These are phyloP conservation scores for Paxillus rubicundulus DNA, from an alignment of 768 basidiomycete genomes.

Conservation along the genomic window DNA sequence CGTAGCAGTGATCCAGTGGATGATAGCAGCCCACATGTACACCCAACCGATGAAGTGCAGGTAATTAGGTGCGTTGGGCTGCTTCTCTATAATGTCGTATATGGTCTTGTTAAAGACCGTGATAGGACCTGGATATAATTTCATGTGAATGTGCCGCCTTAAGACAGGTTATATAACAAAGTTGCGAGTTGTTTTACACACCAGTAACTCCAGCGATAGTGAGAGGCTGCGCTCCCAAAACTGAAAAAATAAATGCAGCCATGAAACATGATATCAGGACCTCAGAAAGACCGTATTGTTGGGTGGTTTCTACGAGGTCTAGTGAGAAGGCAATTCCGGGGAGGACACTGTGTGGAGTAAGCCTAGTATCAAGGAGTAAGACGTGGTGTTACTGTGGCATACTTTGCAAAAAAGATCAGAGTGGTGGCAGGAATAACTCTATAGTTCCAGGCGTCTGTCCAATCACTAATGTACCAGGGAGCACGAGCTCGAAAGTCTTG, in stretches of 20 bases:
- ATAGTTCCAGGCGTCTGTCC: slow-evolving; percentile 92
- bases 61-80: slow-evolving; percentile 64
- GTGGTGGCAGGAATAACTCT: slow-evolving; percentile 84
- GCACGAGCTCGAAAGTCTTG: slow-evolving; percentile 66
- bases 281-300: slow-evolving; percentile 87
- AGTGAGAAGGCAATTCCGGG: slow-evolving; percentile 91
- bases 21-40: slow-evolving; percentile 85
- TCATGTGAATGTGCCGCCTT: neutral
- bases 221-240: slow-evolving; percentile 87
- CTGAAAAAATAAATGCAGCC: slow-evolving; percentile 83
- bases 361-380: neutral
- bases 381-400: slow-evolving; percentile 21
- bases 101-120: slow-evolving; percentile 93
- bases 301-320: slow-evolving; percentile 88
- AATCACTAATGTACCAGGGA: slow-evolving; percentile 84
- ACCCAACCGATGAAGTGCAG: slow-evolving; percentile 91
- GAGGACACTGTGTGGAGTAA: slow-evolving; percentile 52
- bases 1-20: slow-evolving; percentile 79
- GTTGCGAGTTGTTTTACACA: slow-evolving; percentile 21
- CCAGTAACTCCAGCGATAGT: slow-evolving; percentile 92
- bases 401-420: slow-evolving; percentile 86
- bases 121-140: slow-evolving; percentile 62
- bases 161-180: neutral
- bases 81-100: slow-evolving; percentile 64
- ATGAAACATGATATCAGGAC: slow-evolving; percentile 82